Evolutionary conservation across 345 rosid species (phyloP).

Genomic region (Citrus sinensis): DVS_A1.0 CM039164.1:5488501-5489000

Average conservation of each 20-base stretch:
- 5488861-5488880: not conserved
- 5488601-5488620: constrained; percentile 73
- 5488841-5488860: not conserved
- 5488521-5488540: constrained; percentile 19
- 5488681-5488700: constrained; percentile 48
- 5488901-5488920: too few species aligned
- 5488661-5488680: constrained; percentile 66
- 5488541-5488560: constrained; percentile 61
- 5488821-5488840: not conserved
- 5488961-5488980: too few species aligned
- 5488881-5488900: too few species aligned
- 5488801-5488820: not conserved
- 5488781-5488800: constrained; percentile 39
- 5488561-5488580: constrained; percentile 72
- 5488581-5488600: constrained; percentile 89
- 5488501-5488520: not conserved
- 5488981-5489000: too few species aligned
- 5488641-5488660: constrained; percentile 58
- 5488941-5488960: too few species aligned
- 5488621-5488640: constrained; percentile 78
- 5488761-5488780: constrained; percentile 77
- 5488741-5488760: constrained; percentile 64
- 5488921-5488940: too few species aligned
- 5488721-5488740: constrained; percentile 64
- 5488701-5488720: constrained; percentile 56